Evolutionary conservation across 208 protist genomes (phyloP).

Genomic region (Trypanosoma scelopori): DNA sequence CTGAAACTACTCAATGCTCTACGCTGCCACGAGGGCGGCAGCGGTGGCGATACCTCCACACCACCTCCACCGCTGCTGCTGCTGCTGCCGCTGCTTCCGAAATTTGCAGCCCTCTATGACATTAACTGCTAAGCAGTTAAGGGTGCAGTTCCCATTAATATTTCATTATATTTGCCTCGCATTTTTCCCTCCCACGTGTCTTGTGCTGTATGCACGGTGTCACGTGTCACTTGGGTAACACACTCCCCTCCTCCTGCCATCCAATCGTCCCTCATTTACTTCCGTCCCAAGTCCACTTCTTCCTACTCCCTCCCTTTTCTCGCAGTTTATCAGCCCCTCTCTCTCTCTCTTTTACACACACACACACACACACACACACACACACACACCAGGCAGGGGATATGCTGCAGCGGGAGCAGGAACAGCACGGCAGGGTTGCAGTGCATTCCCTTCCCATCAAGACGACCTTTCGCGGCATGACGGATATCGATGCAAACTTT

Average conservation of each 20-base stretch:
- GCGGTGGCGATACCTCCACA: constrained; percentile 21
- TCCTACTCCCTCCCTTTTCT: neutral
- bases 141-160: neutral
- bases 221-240: too few relatives aligned
- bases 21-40: constrained; percentile 27
- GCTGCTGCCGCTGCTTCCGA: constrained; percentile 44
- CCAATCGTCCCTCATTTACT: too few relatives aligned
- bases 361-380: too few relatives aligned
- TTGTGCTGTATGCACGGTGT: too few relatives aligned
- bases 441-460: constrained; percentile 73
- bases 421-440: neutral
- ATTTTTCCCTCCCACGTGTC: too few relatives aligned
- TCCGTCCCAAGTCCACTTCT: neutral
- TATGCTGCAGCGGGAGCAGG: neutral
- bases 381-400: too few relatives aligned
- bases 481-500: constrained; percentile 68
- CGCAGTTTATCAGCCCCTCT: neutral
- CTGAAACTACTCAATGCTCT: constrained; percentile 79
- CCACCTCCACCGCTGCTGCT: too few relatives aligned
- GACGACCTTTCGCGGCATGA: constrained; percentile 67
- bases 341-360: neutral
- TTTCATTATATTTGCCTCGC: too few relatives aligned
- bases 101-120: constrained; percentile 58
- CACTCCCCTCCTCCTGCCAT: too few relatives aligned
- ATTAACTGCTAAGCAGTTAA: constrained; percentile 28